Percentiles rank a stretch among this genome's conserved stretches.
Conservation (phyloP, 225 moss, liverwort and hornwort species). For the Climacium dendroides region DNA sequence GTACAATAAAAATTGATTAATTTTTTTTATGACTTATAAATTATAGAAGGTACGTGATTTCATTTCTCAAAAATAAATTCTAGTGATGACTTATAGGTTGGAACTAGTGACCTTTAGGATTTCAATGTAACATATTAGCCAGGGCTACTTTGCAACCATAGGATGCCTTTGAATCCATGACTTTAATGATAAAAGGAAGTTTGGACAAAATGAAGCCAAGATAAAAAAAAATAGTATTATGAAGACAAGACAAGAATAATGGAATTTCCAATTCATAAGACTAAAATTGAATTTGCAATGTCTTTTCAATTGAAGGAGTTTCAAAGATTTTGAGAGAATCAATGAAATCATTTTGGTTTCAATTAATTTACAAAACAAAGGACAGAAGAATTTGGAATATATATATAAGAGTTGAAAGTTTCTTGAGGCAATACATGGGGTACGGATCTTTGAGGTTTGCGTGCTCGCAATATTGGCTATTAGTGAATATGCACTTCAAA, state of each 20-base stretch:
- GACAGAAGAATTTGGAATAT: fast-evolving
- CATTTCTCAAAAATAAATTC: background rate
- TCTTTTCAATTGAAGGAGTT: no score
- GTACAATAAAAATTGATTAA: background rate
- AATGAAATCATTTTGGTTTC: background rate
- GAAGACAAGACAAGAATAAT: no score
- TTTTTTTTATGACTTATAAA: no score
- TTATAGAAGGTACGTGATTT: background rate
- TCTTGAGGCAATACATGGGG: no score
- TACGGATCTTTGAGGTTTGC: background rate
- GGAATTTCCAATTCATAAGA: fast-evolving
- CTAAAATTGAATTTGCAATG: background rate
- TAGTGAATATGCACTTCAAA: background rate
- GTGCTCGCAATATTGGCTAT: background rate
- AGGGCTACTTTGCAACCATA: background rate
- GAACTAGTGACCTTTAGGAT: no score
- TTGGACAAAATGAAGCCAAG: background rate
- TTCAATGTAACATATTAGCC: no score
- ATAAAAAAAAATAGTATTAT: background rate
- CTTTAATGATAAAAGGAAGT: background rate
- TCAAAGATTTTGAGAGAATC: background rate
- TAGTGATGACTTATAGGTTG: fast-evolving
- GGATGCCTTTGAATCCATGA: background rate
- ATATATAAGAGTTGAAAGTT: no score
- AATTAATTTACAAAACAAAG: background rate